Percentiles rank a stretch among this genome's conserved stretches.
Conservation (phyloP, 2,329 filamentous ascomycete species). For the Trichoderma polysporum region DNA sequence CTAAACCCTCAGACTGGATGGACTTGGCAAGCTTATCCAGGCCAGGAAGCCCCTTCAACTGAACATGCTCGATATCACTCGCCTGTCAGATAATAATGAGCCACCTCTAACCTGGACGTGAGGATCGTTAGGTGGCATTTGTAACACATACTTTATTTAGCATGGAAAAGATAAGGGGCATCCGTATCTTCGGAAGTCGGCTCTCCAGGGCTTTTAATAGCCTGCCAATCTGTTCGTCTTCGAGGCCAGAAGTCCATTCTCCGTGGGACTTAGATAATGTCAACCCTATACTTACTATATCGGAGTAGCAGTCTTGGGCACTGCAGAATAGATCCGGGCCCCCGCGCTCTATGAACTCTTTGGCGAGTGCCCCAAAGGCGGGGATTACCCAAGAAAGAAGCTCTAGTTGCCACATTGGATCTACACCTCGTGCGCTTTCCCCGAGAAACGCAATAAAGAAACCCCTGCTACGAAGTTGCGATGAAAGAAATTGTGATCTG, state of each 20-base stretch:
- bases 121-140: background rate
- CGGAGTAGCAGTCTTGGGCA: background rate
- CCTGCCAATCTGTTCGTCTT: background rate
- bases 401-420: background rate
- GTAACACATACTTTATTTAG: background rate
- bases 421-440: background rate
- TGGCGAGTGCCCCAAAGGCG: background rate
- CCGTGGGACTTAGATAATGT: background rate
- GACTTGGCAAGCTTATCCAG: background rate
- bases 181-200: background rate
- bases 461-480: too few species aligned
- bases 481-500: background rate
- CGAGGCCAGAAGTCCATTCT: background rate
- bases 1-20: background rate
- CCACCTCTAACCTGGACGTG: background rate
- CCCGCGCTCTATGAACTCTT: background rate
- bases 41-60: background rate
- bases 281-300: background rate
- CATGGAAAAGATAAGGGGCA: background rate
- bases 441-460: background rate
- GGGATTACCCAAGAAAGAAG: background rate
- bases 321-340: background rate
- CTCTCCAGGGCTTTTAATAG: background rate
- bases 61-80: background rate
- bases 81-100: background rate